Percentiles rank a stretch among this genome's conserved stretches.
Conservation (phyloP, 1,284 basidiomycete species). For the Pulveroboletus sp. region DNA sequence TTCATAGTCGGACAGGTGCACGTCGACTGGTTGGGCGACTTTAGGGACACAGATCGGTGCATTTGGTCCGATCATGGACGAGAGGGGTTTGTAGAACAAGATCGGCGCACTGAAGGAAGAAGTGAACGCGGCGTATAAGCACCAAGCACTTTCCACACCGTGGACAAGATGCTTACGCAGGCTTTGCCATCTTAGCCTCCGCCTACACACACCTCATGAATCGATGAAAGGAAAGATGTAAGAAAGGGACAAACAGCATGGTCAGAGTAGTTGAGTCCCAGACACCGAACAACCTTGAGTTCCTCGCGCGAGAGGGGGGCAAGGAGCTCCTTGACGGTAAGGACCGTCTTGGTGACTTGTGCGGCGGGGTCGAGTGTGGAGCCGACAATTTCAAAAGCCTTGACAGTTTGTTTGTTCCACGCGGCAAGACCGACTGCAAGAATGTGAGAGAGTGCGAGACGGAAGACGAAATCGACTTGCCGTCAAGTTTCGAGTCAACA, state of each 20-base stretch:
- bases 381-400: constrained; percentile 69
- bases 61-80: constrained; percentile 70
- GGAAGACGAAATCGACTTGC: constrained; percentile 39
- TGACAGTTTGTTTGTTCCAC: constrained; percentile 52
- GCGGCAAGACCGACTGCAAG: constrained; percentile 66
- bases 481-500: constrained; percentile 63
- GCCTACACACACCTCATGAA: constrained; percentile 42
- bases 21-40: constrained; percentile 67
- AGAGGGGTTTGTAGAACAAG: constrained; percentile 80
- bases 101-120: constrained; percentile 55
- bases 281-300: constrained; percentile 70
- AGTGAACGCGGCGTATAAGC: not conserved
- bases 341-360: constrained; percentile 57
- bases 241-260: constrained; percentile 60
- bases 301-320: constrained; percentile 67
- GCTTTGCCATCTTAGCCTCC: constrained; percentile 63
- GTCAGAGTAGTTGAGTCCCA: constrained; percentile 80
- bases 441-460: constrained; percentile 4
- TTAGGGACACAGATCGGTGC: constrained; percentile 68
- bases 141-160: not conserved
- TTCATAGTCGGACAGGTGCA: constrained; percentile 84
- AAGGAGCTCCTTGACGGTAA: constrained; percentile 72
- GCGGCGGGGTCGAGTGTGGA: constrained; percentile 64
- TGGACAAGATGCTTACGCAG: constrained; percentile 49
- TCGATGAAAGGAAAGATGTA: not conserved